Conservation (phyloP, 2,329 filamentous ascomycete genomes). For the Trichoderma endophyticum region DNA sequence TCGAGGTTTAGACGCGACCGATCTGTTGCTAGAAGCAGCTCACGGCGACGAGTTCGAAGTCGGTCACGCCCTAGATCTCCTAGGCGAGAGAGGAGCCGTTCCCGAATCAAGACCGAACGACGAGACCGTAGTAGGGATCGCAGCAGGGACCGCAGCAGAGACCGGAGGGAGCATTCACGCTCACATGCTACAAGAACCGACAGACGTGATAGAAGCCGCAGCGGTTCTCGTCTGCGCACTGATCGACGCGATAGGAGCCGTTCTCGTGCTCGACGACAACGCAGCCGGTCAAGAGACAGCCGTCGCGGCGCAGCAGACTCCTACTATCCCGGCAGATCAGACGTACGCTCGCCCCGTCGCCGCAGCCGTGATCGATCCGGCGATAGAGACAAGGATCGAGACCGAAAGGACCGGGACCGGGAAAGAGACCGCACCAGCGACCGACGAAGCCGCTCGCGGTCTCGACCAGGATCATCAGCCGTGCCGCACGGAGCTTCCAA, state of each 20-base stretch:
- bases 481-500: slow-evolving; percentile 40
- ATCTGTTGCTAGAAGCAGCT: slow-evolving; percentile 36
- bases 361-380: slow-evolving; percentile 29
- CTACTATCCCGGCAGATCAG: slow-evolving; percentile 23
- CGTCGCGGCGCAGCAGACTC: slow-evolving; percentile 23
- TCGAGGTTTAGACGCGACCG: slow-evolving; percentile 34
- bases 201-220: slow-evolving; percentile 34
- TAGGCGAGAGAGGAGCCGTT: slow-evolving; percentile 38
- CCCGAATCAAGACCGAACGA: slow-evolving; percentile 30
- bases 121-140: slow-evolving; percentile 34
- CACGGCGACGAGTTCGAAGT: slow-evolving; percentile 37
- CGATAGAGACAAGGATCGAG: slow-evolving; percentile 28
- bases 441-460: slow-evolving; percentile 45
- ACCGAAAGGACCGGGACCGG: slow-evolving; percentile 26
- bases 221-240: slow-evolving; percentile 32
- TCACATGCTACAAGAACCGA: slow-evolving; percentile 23
- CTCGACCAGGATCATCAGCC: slow-evolving; percentile 36
- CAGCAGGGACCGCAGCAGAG: neutral
- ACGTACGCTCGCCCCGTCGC: slow-evolving; percentile 26
- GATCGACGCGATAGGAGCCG: slow-evolving; percentile 32
- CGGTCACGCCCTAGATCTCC: slow-evolving; percentile 37
- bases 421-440: slow-evolving; percentile 30
- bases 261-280: slow-evolving; percentile 21
- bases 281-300: slow-evolving; percentile 26
- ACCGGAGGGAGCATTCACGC: slow-evolving; percentile 29